phyloP scores from a whole-genome alignment of 768 basidiomycete genomes.

The Ramaria sp. region DNA sequence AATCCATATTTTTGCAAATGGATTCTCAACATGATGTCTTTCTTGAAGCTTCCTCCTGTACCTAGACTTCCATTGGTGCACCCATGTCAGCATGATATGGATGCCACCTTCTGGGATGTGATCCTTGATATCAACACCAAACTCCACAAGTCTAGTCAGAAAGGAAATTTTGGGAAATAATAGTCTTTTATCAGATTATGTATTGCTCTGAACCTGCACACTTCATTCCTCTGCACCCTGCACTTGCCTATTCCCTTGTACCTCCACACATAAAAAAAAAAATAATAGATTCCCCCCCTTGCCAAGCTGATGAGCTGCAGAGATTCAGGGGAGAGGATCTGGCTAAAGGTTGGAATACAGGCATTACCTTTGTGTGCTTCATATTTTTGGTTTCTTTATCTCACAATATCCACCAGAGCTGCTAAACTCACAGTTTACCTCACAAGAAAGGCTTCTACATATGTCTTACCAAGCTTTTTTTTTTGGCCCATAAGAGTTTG shows the following conservation, averaged over 20 bases:
- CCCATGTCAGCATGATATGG: background rate
- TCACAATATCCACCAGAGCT: too few relatives aligned
- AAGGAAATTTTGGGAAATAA: background rate
- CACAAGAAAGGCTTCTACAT: too few relatives aligned
- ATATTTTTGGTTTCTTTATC: too few relatives aligned
- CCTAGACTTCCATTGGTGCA: background rate
- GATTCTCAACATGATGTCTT: background rate
- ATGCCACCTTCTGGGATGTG: background rate
- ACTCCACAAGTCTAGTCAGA: background rate
- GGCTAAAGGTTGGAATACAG: too few relatives aligned
- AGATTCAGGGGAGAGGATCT: too few relatives aligned
- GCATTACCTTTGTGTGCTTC: too few relatives aligned
- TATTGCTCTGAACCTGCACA: background rate
- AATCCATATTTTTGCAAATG: background rate
- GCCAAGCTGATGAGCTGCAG: too few relatives aligned
- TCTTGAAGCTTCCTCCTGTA: background rate
- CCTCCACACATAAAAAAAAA: too few relatives aligned
- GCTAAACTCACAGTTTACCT: too few relatives aligned
- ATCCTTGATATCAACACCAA: constrained; percentile 2
- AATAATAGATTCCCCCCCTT: background rate
- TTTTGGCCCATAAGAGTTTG: too few relatives aligned
- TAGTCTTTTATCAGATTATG: background rate
- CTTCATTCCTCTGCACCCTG: background rate
- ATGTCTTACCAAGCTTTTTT: too few relatives aligned
- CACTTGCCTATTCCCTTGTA: background rate